A percentile compares a stretch with the other conserved stretches of the same genome.
Conservation (phyloP, 495 filamentous ascomycete species). For the Massariosphaeria phaeospora region DNA sequence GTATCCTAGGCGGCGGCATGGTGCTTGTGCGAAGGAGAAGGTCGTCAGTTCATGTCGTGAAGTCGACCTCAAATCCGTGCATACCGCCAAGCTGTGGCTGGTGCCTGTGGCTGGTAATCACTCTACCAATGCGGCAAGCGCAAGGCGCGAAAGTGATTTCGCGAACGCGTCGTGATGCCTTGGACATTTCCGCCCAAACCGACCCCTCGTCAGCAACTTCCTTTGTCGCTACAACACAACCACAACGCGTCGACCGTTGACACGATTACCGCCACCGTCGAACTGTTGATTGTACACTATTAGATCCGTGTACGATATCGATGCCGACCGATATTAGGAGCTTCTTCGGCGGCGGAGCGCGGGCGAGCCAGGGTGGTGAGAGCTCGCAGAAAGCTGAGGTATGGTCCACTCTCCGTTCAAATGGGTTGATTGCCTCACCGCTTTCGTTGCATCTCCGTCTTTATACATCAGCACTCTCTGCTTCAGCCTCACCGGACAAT, state of each 20-base stretch:
- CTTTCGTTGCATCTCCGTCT: neutral
- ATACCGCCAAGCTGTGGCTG: slow-evolving; percentile 6
- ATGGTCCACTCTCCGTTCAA: neutral
- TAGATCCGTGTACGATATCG: slow-evolving; percentile 1
- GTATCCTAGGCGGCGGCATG: slow-evolving; percentile 33
- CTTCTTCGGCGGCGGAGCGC: slow-evolving; percentile 41
- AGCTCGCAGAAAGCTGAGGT: slow-evolving; percentile 33
- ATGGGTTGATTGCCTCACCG: neutral
- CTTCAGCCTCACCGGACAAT: slow-evolving; percentile 2
- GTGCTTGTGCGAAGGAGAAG: slow-evolving; percentile 1
- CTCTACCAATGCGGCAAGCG: too few relatives aligned
- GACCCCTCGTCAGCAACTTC: slow-evolving; percentile 8
- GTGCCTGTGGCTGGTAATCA: neutral
- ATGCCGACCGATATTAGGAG: slow-evolving; percentile 43
- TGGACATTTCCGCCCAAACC: neutral
- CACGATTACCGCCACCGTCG: neutral
- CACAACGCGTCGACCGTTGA: too few relatives aligned
- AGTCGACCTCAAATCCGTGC: neutral
- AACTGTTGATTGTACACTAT: neutral
- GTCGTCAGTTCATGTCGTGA: slow-evolving; percentile 1
- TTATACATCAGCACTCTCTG: neutral
- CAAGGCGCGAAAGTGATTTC: slow-evolving; percentile 26
- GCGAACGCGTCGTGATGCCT: slow-evolving; percentile 19
- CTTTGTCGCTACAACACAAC: neutral
- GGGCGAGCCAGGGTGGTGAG: slow-evolving; percentile 22